phyloP scores from a whole-genome alignment of 108 stramenopile species.

The Fragilaria radians region DNA sequence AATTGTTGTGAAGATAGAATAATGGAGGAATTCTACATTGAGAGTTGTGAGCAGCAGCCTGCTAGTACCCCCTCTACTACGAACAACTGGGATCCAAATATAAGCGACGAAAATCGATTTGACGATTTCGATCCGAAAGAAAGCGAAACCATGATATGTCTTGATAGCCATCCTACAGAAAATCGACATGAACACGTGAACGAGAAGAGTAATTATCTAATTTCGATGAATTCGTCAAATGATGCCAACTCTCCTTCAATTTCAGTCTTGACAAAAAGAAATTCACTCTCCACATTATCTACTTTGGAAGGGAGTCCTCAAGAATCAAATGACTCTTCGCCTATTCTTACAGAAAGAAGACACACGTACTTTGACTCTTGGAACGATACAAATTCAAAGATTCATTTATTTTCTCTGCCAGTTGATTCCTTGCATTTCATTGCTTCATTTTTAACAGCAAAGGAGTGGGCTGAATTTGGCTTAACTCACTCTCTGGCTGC shows the following conservation, averaged over 20 bases:
- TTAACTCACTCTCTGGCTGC: conserved; percentile 13
- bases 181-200: no score
- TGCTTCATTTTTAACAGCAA: conserved; percentile 43
- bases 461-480: conserved; percentile 40
- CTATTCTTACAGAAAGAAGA: neutral
- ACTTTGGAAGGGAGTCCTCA: neutral
- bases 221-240: neutral
- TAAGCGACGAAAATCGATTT: no score
- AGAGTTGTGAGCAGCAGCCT: no score
- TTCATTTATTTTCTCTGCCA: conserved; percentile 19
- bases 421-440: conserved; percentile 46
- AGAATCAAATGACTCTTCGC: neutral
- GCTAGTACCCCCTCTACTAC: no score
- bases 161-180: no score
- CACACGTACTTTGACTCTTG: neutral
- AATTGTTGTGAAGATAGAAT: no score
- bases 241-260: neutral
- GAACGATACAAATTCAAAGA: neutral
- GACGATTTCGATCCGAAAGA: no score
- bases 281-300: neutral
- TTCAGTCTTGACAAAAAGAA: neutral
- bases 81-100: no score
- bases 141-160: no score
- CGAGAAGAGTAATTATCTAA: no score
- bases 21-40: no score